A percentile compares a stretch with the other conserved stretches of the same genome.
Conservation (phyloP, 805 yeast species). For the Wickerhamiella vanderwaltii region DNA sequence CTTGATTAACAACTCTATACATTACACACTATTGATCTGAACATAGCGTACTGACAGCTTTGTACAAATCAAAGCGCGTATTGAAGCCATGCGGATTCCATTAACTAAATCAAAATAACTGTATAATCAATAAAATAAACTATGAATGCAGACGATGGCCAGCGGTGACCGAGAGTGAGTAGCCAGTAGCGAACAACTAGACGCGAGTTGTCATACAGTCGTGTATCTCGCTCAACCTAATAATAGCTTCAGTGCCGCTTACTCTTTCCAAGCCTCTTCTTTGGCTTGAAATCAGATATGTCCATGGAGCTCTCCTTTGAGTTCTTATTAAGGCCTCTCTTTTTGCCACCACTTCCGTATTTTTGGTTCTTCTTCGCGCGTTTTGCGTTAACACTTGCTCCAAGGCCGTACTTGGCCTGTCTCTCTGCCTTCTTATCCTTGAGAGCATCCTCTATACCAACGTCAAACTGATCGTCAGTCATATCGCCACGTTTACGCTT, state of each 20-base stretch:
- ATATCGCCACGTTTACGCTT: slow-evolving; percentile 75
- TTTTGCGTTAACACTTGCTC: slow-evolving; percentile 46
- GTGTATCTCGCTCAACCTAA: no score
- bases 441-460: slow-evolving; percentile 87
- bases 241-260: slow-evolving; percentile 5
- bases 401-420: slow-evolving; percentile 27
- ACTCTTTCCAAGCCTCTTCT: slow-evolving; percentile 6
- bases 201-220: no score
- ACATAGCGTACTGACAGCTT: no score
- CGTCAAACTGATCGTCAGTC: slow-evolving; percentile 63
- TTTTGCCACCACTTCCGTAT: slow-evolving; percentile 69
- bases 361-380: slow-evolving; percentile 60
- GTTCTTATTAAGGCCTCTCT: slow-evolving; percentile 59
- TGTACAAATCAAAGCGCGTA: no score
- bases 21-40: no score
- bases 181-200: no score
- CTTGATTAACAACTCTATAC: no score
- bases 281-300: slow-evolving; percentile 46
- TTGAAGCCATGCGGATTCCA: no score
- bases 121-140: no score
- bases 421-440: slow-evolving; percentile 39
- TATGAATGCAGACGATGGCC: no score
- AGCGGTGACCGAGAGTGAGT: no score
- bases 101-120: no score
- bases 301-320: slow-evolving; percentile 63